These are phyloP conservation scores for Leishmania aethiopica DNA, from an alignment of 208 protist species.

Conservation along the genomic window DNA sequence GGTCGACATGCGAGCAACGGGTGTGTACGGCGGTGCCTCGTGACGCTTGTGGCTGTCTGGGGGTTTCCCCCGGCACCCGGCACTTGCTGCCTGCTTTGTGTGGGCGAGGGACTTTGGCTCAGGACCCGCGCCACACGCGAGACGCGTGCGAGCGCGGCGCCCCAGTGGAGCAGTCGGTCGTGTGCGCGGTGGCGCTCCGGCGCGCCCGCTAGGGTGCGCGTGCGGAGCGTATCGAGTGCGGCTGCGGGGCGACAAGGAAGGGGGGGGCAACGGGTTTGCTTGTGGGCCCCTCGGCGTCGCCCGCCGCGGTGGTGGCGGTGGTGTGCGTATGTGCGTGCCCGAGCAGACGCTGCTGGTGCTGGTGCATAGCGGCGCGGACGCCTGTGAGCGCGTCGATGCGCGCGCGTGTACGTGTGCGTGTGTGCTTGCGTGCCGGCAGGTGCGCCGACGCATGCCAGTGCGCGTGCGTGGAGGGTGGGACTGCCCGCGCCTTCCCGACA, in stretches of 20 bases:
- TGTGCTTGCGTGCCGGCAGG: slow-evolving; percentile 2
- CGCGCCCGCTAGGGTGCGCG: background rate
- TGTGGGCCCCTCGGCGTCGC: slow-evolving; percentile 22
- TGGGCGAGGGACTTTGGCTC: slow-evolving; percentile 76
- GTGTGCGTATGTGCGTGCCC: slow-evolving; percentile 15
- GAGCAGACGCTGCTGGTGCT: slow-evolving; percentile 9
- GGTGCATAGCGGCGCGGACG: slow-evolving; percentile 11
- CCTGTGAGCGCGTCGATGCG: background rate
- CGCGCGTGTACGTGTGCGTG: slow-evolving; percentile 5
- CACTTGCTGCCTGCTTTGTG: slow-evolving; percentile 61
- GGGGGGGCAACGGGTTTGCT: slow-evolving; percentile 58
- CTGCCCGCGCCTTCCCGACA: slow-evolving; percentile 17
- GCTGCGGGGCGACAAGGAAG: slow-evolving; percentile 23
- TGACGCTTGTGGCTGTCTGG: slow-evolving; percentile 12
- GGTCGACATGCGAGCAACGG: slow-evolving; percentile 27
- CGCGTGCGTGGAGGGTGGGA: slow-evolving; percentile 21
- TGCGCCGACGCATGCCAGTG: slow-evolving; percentile 11
- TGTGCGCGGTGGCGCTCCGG: slow-evolving; percentile 20
- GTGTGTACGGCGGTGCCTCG: slow-evolving; percentile 41
- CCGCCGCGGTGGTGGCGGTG: slow-evolving; percentile 21
- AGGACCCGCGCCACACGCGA: slow-evolving; percentile 42
- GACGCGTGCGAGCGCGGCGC: slow-evolving; percentile 20
- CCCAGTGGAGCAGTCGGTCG: slow-evolving; percentile 31
- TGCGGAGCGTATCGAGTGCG: slow-evolving; percentile 13
- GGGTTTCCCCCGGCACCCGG: slow-evolving; percentile 46